Evolutionary conservation across 192 early-diverging fungal genomes (phyloP), one percentile per base, ranked within the genome.

Genomic region (Coemansia sp.): DNA sequence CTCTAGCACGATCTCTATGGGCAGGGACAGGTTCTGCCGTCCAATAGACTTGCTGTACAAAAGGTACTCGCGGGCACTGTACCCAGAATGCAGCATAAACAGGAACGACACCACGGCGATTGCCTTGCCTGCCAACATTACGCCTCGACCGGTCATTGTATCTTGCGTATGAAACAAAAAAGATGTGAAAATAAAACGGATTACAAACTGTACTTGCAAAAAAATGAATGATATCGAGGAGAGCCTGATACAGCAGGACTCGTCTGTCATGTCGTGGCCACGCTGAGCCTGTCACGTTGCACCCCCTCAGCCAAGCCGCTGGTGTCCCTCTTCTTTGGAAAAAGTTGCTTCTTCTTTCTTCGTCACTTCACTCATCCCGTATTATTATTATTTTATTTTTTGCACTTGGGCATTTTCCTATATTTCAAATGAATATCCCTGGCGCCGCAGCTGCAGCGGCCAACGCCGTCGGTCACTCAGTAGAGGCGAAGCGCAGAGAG

Each of bases 1-100:
- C 53, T 81, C 79, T 24, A 75, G 59, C 61, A 81, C 73, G 44
- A 81, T 81, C 34, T 81, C 79, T 29, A 72, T 43, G 3, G 79
- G 79, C 61, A 81, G 53, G 40, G 67, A 52, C 15, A 59, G 67
- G 65, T 76, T 68, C 67, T 76, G 74, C 34, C 79, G 49, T 20
- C 74, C 79, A 47, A 76, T 73, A 13, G 79, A 75, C 61, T 81
- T 81, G 79, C 70, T 73, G 41, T 81, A 76, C 56, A 75, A 50
- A 24, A 81, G 69, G 50, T 70, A 73, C 53, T 81, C 79, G 50
- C 79, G 79, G 20, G 79, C 79, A 10, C 74, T 64, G 74, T 76
- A 81, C 24, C 79, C 79, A 29, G 79, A 66, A 67, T 81, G 79
- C 68, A 81, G 74, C 70, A 81, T 81, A 29, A 50, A 59, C 45